phyloP scores from a whole-genome alignment of 306 rosid species.

The Acmispon strigosus region DNA sequence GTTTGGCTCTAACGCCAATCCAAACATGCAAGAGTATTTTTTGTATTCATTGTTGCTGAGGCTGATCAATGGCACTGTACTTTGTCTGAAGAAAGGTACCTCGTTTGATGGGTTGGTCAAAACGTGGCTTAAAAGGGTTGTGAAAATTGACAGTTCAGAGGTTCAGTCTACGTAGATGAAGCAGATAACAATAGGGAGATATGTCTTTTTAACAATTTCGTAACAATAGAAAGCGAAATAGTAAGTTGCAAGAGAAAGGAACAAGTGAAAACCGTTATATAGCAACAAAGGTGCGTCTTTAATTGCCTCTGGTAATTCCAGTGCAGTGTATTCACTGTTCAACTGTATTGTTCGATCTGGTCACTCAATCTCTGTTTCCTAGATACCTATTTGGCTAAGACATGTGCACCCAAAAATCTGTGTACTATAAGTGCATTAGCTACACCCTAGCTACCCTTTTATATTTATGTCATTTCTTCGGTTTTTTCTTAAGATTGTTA shows the following conservation, averaged over 20 bases:
- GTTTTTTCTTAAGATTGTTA: background rate
- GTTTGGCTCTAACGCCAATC: too few relatives aligned
- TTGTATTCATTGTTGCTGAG: slow-evolving; percentile 11
- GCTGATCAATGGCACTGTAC: slow-evolving; percentile 9
- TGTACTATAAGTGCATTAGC: background rate
- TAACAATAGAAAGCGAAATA: slow-evolving; percentile 2
- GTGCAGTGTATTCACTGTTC: background rate
- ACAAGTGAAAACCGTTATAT: slow-evolving; percentile 17
- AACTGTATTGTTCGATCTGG: background rate
- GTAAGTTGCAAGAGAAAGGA: background rate
- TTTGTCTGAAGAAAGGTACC: slow-evolving; percentile 7
- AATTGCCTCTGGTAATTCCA: background rate
- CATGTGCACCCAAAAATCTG: background rate
- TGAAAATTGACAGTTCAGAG: slow-evolving; percentile 21
- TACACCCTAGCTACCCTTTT: background rate
- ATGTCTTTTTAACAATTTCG: background rate
- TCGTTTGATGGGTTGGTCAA: background rate
- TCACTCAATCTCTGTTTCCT: background rate
- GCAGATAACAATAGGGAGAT: background rate
- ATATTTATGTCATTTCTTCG: too few relatives aligned
- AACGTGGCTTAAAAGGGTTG: background rate
- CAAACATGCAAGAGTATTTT: too few relatives aligned
- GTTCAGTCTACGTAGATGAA: background rate
- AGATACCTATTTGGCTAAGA: background rate
- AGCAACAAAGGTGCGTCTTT: background rate